phyloP scores from a whole-genome alignment of 345 rosid genomes.

The Microthlaspi erraticum region DNA sequence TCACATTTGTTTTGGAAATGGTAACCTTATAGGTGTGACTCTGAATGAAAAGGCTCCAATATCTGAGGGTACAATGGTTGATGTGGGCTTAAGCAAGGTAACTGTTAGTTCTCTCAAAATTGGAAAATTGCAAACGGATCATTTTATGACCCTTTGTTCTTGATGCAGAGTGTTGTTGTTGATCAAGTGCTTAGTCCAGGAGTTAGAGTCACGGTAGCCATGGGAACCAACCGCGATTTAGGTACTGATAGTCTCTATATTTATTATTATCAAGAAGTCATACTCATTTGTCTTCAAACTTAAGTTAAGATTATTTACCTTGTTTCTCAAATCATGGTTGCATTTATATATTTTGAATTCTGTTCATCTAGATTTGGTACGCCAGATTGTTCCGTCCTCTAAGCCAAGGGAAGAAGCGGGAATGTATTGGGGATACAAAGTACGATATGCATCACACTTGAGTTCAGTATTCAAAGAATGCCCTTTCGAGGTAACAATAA shows the following conservation, averaged over 20 bases:
- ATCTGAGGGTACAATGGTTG: constrained; percentile 62
- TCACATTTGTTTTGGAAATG: constrained; percentile 16
- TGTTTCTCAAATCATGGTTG: too few relatives aligned
- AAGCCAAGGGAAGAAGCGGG: constrained; percentile 83
- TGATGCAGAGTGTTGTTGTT: constrained; percentile 68
- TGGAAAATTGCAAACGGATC: neutral
- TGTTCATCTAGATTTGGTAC: constrained; percentile 62
- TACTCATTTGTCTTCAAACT: neutral
- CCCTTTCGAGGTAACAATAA: constrained; percentile 59
- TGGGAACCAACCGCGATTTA: constrained; percentile 73
- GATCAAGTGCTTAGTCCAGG: constrained; percentile 79
- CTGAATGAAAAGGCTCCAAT: constrained; percentile 58
- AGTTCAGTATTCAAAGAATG: constrained; percentile 68
- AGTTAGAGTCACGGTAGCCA: constrained; percentile 82
- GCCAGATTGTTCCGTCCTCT: constrained; percentile 65
- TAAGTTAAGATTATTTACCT: neutral
- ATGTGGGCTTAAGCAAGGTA: constrained; percentile 94
- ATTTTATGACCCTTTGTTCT: neutral
- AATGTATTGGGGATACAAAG: constrained; percentile 92
- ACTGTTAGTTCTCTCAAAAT: neutral
- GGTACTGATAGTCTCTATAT: constrained; percentile 52
- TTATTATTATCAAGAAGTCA: neutral
- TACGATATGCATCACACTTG: constrained; percentile 79
- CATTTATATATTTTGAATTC: constrained; percentile 37
- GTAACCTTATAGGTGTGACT: constrained; percentile 67